phyloP scores from a whole-genome alignment of 2,329 filamentous ascomycete species.

The Nemania abortiva region DNA sequence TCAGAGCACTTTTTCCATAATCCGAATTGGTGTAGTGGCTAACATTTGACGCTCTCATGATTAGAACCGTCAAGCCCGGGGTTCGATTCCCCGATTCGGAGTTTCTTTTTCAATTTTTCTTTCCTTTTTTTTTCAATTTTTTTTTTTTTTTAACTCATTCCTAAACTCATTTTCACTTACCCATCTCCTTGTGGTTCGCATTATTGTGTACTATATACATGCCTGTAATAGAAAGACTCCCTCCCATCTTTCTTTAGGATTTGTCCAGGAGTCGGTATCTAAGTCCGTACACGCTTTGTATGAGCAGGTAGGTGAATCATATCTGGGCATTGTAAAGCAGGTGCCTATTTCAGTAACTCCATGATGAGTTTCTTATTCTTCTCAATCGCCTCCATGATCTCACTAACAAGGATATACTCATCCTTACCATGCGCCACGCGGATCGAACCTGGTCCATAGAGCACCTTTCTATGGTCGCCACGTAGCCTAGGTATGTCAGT shows the following conservation, averaged over 20 bases:
- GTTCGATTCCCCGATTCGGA: slow-evolving; percentile 52
- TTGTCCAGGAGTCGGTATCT: no score
- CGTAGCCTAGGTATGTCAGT: slow-evolving; percentile 56
- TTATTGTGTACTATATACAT: no score
- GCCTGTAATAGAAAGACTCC: no score
- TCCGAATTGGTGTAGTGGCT: slow-evolving; percentile 54
- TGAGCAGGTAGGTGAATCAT: background rate
- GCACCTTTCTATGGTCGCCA: slow-evolving; percentile 51
- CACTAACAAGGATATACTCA: slow-evolving; percentile 53
- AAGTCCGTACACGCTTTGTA: background rate
- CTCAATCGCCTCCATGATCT: slow-evolving; percentile 55
- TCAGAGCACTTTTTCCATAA: background rate
- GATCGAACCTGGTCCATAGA: slow-evolving; percentile 57
- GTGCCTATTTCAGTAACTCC: slow-evolving; percentile 37
- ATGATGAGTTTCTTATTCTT: slow-evolving; percentile 52
- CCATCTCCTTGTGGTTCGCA: no score
- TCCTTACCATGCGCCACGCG: slow-evolving; percentile 55
- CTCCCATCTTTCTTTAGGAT: no score
- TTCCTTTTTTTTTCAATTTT: background rate
- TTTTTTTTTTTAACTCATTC: slow-evolving; percentile 7
- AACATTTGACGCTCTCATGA: slow-evolving; percentile 54
- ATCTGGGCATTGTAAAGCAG: background rate
- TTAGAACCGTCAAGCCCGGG: slow-evolving; percentile 46
- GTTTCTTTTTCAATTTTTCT: slow-evolving; percentile 31
- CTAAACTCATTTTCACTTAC: no score